Evolutionary conservation across 345 rosid species (phyloP).

Genomic region (Eucalyptus melliodora): DNA sequence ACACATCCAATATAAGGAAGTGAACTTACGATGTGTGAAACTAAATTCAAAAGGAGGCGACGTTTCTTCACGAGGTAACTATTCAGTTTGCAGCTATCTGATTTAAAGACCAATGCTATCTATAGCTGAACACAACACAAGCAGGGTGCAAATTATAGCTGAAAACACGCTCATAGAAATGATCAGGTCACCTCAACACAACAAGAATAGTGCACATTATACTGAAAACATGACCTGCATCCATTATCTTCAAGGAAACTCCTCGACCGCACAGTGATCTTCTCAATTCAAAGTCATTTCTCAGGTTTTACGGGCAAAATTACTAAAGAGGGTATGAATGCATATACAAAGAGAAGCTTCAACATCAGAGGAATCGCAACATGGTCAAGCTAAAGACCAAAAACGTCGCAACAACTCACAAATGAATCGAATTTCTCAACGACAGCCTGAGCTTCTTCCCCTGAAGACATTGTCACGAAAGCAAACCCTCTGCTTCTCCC

Average conservation of each 20-base stretch:
- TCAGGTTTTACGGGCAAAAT: background rate
- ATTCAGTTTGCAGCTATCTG: background rate
- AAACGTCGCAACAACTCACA: background rate
- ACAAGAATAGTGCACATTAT: background rate
- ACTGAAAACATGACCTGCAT: background rate
- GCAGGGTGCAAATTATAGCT: background rate
- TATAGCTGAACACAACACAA: background rate
- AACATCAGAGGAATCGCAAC: background rate
- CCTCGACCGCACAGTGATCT: background rate
- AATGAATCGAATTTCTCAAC: conserved; percentile 26
- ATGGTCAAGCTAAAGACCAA: background rate
- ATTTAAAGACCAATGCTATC: background rate
- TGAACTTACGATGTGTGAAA: background rate
- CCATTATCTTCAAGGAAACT: background rate
- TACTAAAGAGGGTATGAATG: background rate
- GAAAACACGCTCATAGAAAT: background rate
- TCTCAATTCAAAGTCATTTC: background rate
- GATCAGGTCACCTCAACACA: background rate
- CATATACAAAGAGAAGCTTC: background rate
- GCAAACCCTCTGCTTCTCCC: conserved; percentile 67
- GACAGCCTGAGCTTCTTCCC: conserved; percentile 79
- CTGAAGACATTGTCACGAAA: conserved; percentile 76
- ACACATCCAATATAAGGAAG: background rate
- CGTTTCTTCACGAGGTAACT: background rate
- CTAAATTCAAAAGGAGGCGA: background rate